These are phyloP conservation scores for Trapa bicornis DNA, from an alignment of 345 rosid genomes.

Conservation along the genomic window DNA sequence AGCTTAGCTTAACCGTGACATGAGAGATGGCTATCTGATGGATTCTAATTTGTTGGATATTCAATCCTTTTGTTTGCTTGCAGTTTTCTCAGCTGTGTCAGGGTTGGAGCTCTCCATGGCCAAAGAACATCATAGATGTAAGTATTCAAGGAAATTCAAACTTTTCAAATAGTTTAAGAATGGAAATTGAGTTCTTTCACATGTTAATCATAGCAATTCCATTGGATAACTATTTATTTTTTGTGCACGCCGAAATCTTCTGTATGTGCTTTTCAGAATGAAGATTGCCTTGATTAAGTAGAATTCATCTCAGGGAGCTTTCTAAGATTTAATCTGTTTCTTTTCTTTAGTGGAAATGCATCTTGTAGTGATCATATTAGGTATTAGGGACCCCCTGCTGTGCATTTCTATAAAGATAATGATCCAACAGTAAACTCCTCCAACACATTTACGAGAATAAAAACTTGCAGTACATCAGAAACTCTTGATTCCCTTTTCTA, in stretches of 20 bases:
- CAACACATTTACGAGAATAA: neutral
- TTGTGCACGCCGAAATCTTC: neutral
- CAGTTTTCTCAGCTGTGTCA: constrained; percentile 31
- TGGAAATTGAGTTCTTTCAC: neutral
- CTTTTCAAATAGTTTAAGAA: neutral
- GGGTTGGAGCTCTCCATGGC: constrained; percentile 23
- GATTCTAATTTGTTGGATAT: neutral
- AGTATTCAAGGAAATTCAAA: constrained; percentile 3
- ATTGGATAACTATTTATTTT: neutral
- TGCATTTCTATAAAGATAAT: neutral
- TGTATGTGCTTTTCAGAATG: neutral
- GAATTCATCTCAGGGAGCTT: neutral
- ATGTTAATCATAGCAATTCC: neutral
- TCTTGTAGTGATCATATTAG: constrained; percentile 3
- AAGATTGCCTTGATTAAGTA: neutral
- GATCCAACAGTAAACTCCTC: neutral
- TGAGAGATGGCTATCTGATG: neutral
- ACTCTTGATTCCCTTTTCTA: constrained; percentile 4
- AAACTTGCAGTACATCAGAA: constrained; percentile 3
- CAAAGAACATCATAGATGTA: constrained; percentile 16
- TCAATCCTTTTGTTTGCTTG: neutral
- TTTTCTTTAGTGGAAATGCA: constrained; percentile 3
- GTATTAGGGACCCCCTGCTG: constrained; percentile 1
- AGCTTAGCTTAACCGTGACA: neutral
- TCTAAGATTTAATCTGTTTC: neutral